A percentile compares a stretch with the other conserved stretches of the same genome.
These are phyloP conservation scores for Hordeum marinum DNA, from an alignment of 176 grass and related monocot genomes.

Conservation along the genomic window DNA sequence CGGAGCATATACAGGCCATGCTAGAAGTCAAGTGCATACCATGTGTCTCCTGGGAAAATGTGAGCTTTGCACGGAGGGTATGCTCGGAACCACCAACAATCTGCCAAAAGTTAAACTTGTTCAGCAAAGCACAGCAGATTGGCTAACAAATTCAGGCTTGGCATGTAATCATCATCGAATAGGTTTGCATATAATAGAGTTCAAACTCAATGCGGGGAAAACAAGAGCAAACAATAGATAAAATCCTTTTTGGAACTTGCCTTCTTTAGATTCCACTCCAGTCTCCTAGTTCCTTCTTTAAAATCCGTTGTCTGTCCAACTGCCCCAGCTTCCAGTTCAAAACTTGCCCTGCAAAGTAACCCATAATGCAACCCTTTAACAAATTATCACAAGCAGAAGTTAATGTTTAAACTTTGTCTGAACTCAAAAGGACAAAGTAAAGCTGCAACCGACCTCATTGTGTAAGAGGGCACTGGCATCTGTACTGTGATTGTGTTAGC, in stretches of 20 bases:
- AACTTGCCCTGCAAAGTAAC: constrained; percentile 72
- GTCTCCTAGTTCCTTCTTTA: constrained; percentile 90
- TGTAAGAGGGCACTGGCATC: constrained; percentile 96
- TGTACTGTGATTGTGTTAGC: constrained; percentile 92
- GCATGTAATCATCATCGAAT: not conserved
- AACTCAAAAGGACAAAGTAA: constrained; percentile 9
- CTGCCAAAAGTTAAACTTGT: constrained; percentile 28
- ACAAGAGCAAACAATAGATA: not conserved
- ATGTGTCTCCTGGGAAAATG: constrained; percentile 91
- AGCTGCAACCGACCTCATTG: constrained; percentile 50
- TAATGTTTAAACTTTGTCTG: not conserved
- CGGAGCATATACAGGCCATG: constrained; percentile 1
- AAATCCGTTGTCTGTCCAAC: constrained; percentile 87
- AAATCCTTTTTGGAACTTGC: constrained; percentile 37
- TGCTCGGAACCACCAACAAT: constrained; percentile 98
- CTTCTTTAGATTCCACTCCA: constrained; percentile 99
- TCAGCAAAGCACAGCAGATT: constrained; percentile 1
- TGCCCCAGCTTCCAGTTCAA: constrained; percentile 92
- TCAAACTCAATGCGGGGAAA: not conserved
- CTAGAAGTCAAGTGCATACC: constrained; percentile 44
- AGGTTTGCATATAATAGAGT: not conserved
- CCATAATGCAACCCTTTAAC: not conserved
- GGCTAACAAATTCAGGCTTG: not conserved
- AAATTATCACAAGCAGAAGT: not conserved
- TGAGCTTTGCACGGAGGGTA: constrained; percentile 93